Conservation (phyloP, 1,284 basidiomycete species). For the Thelephora terrestris region DNA sequence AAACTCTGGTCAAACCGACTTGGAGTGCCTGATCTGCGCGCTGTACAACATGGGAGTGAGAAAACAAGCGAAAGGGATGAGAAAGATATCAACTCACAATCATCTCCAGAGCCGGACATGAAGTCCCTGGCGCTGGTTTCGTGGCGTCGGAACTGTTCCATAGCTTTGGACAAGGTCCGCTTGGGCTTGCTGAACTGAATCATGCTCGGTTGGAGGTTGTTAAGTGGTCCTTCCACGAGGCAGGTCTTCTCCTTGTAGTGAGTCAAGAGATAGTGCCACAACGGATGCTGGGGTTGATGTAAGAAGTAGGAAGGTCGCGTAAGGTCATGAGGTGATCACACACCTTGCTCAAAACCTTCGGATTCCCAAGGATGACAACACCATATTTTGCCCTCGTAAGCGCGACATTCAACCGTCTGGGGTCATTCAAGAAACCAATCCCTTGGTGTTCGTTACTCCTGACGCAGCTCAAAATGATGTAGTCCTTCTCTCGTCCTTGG, state of each 20-base stretch:
- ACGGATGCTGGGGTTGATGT: conserved; percentile 61
- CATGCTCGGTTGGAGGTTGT: conserved; percentile 95
- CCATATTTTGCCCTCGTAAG: conserved; percentile 97
- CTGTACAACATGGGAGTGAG: conserved; percentile 22
- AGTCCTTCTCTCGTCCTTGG: conserved; percentile 99
- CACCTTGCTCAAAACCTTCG: conserved; percentile 97
- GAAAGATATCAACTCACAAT: conserved; percentile 31
- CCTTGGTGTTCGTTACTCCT: conserved; percentile 99
- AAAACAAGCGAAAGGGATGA: conserved; percentile 9
- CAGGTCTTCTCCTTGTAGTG: conserved; percentile 96
- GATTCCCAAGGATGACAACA: conserved; percentile 95
- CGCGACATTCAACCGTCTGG: conserved; percentile 93
- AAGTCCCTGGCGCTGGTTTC: conserved; percentile 79
- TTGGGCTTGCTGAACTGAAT: conserved; percentile 97
- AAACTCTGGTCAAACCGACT: conserved; percentile 91
- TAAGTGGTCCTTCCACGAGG: conserved; percentile 94
- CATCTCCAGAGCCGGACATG: conserved; percentile 34
- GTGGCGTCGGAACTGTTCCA: conserved; percentile 86
- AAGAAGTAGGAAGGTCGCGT: conserved; percentile 5
- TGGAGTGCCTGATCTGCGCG: conserved; percentile 68
- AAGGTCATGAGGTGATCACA: conserved; percentile 16
- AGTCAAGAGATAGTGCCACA: conserved; percentile 97
- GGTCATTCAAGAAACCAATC: conserved; percentile 98
- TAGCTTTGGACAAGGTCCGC: conserved; percentile 72
- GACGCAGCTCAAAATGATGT: conserved; percentile 98